A percentile compares a stretch with the other conserved stretches of the same genome.
Conservation (phyloP, 75 land plant genomes). For the Cryptomeria japonica region DNA sequence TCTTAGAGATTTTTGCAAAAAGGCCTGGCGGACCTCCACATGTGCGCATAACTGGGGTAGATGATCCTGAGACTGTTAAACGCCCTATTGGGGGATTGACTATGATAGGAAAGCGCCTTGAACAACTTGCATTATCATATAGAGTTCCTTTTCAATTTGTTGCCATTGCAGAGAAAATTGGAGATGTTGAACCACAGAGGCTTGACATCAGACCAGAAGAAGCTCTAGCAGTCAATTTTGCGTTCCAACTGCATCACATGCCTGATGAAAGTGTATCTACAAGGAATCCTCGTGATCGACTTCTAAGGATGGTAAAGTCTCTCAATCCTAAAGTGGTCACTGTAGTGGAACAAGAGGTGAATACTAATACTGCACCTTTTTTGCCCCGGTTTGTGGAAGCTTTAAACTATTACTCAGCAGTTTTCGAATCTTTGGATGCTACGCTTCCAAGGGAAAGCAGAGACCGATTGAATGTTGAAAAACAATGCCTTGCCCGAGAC, state of each 20-base stretch:
- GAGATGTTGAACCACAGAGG: slow-evolving; percentile 55
- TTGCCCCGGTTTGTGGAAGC: slow-evolving; percentile 81
- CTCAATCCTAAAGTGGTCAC: slow-evolving; percentile 85
- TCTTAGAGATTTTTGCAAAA: slow-evolving; percentile 63
- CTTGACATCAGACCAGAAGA: slow-evolving; percentile 52
- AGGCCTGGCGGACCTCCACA: slow-evolving; percentile 49
- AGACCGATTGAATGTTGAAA: slow-evolving; percentile 89
- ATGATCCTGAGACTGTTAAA: slow-evolving; percentile 73
- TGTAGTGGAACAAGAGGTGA: slow-evolving; percentile 91
- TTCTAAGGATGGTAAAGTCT: slow-evolving; percentile 81
- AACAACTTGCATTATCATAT: slow-evolving; percentile 58
- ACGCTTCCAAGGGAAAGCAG: slow-evolving; percentile 82
- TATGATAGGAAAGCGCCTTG: slow-evolving; percentile 67
- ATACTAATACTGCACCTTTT: slow-evolving; percentile 90
- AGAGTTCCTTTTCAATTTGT: slow-evolving; percentile 66
- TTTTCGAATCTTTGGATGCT: slow-evolving; percentile 91
- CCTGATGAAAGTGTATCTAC: slow-evolving; percentile 95
- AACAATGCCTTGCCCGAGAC: slow-evolving; percentile 92
- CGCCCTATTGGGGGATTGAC: slow-evolving; percentile 62
- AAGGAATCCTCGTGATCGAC: slow-evolving; percentile 72
- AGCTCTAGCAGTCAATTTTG: slow-evolving; percentile 87
- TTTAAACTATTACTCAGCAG: slow-evolving; percentile 73
- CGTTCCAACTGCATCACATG: slow-evolving; percentile 92
- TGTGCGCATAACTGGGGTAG: slow-evolving; percentile 83
- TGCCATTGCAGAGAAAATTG: slow-evolving; percentile 46